Percentiles rank a stretch among this genome's conserved stretches.
Evolutionary conservation across 306 rosid species (phyloP).

Genomic region (Sindora glabra): DNA sequence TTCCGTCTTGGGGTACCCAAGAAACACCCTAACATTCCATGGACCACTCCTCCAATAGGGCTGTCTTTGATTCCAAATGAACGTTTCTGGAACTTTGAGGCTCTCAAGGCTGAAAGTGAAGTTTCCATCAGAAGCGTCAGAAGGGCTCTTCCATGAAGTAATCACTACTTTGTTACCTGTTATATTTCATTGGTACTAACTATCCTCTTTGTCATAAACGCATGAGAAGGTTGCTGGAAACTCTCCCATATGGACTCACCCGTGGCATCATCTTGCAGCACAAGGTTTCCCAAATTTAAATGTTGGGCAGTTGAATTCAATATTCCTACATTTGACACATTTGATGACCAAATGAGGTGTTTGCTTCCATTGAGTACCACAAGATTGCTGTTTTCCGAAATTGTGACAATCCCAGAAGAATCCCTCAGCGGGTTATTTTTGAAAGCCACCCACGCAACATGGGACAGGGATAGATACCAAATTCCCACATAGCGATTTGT

Average conservation of each 20-base stretch:
- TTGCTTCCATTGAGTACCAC: constrained; percentile 24
- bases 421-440: constrained; percentile 20
- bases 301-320: constrained; percentile 26
- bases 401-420: constrained; percentile 14
- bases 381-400: constrained; percentile 13
- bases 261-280: constrained; percentile 6
- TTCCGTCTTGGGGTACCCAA: not conserved
- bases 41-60: constrained; percentile 8
- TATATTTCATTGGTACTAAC: too few relatives aligned
- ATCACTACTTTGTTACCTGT: too few relatives aligned
- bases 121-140: too few relatives aligned
- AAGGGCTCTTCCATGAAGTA: too few relatives aligned
- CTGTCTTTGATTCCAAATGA: too few relatives aligned
- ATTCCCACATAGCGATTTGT: constrained; percentile 25
- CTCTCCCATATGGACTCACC: not conserved
- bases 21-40: constrained; percentile 2
- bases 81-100: too few relatives aligned
- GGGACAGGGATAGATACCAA: constrained; percentile 15
- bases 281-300: constrained; percentile 24
- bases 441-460: constrained; percentile 34
- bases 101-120: too few relatives aligned
- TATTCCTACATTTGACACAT: constrained; percentile 9
- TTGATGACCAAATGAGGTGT: constrained; percentile 36
- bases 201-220: too few relatives aligned
- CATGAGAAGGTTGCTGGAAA: not conserved